Conservation (phyloP, 768 basidiomycete genomes). For the Leucosporidium creatinivorum region DNA sequence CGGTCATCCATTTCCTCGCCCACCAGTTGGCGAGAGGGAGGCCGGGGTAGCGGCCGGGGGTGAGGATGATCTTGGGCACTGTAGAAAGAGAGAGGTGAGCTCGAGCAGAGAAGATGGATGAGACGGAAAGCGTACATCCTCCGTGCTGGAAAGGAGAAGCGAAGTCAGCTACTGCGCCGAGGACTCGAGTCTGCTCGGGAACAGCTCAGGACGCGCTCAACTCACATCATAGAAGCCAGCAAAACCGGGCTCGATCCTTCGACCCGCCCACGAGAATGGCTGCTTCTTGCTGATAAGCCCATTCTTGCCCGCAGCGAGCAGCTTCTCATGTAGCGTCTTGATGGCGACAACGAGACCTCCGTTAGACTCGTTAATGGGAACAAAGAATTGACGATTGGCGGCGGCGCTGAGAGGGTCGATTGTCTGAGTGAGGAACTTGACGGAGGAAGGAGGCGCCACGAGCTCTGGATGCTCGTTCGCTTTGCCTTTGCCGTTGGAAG, state of each 20-base stretch:
- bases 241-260: constrained; percentile 62
- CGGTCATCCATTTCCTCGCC: neutral
- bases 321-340: constrained; percentile 60
- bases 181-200: no score
- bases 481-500: no score
- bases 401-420: neutral
- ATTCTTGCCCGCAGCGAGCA: constrained; percentile 36
- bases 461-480: no score
- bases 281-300: constrained; percentile 33
- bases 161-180: no score
- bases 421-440: neutral
- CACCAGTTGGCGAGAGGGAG: constrained; percentile 53
- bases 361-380: constrained; percentile 55
- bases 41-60: constrained; percentile 68
- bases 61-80: constrained; percentile 64
- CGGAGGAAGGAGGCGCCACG: neutral
- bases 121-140: constrained; percentile 39
- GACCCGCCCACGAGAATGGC: constrained; percentile 64
- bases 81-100: constrained; percentile 33
- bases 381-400: constrained; percentile 50
- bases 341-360: constrained; percentile 59
- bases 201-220: no score
- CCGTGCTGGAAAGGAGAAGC: constrained; percentile 53
- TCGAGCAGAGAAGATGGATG: neutral
- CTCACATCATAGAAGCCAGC: constrained; percentile 54